Evolutionary conservation across 2,329 filamentous ascomycete species (phyloP), one percentile per base, ranked within the genome.

Genomic region (Pseudogymnoascus sp.): DNA sequence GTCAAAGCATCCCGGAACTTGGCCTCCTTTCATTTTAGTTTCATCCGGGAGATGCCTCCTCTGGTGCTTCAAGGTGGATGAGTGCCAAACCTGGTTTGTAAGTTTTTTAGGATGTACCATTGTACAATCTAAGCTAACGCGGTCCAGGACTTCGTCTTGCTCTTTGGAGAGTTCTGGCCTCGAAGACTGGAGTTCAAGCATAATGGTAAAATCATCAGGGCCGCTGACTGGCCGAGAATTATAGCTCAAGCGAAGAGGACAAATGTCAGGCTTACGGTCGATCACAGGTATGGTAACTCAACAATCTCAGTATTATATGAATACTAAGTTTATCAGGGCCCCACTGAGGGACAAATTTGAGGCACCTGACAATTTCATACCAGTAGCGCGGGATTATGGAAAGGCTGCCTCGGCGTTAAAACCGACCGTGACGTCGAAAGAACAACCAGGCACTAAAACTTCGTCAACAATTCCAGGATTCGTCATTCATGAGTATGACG

Each of bases 1-100:
- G 35, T 69, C 69, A 65, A 65, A 23, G 3, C 62, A 65, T 5
- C 30, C 38, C 39, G 25, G 58, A 36, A 60, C 36, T 63, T 60
- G 28, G 33, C 36, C 55, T n/a, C 68, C 60, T 14, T 69, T 66
- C 0, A 74, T 79, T 16, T 66, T 75, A 6, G 73, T 79, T 5
- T 70, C 69, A 2, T 75, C 73, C 35, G 72, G 70, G 2, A 69
- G 71, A 28, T 70, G 72, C 0, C 68, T 78, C 2, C 64, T 74
- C 14, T 81, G 78, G 77, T 69, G 70, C 1, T 66, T 80, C 8
- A 68, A 72, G 2, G 63, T 74, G 2, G 67, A 75, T 14, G 72
- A 79, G 55, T 80, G 78, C 60, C 67, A 70, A 25, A 78, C 75
- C 0, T 80, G 78, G 78, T 76, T 80, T 74, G 77, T 79, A 68